Evolutionary conservation across 331 rosid genomes (phyloP).

Genomic region (Prunus yedoensis): DNA sequence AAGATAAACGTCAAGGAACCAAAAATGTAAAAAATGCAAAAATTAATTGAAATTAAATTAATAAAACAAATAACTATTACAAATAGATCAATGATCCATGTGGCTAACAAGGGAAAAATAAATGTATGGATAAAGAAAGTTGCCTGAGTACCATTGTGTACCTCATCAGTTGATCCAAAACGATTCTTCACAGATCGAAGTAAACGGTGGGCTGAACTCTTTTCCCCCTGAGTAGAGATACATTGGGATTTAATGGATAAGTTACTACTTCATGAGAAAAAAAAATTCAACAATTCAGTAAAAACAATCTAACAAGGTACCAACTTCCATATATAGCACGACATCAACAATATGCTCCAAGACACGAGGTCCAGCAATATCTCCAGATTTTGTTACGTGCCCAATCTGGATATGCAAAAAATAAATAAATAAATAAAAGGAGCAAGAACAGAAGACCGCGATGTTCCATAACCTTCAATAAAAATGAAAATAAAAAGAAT

Average conservation of each 20-base stretch:
- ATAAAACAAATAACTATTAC: not conserved
- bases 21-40: not conserved
- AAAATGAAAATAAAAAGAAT: not conserved
- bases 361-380: slow-evolving; percentile 90
- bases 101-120: not conserved
- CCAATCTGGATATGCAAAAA: slow-evolving; percentile 64
- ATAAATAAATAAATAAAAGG: not conserved
- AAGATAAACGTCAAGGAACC: not conserved
- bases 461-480: not conserved
- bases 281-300: slow-evolving; percentile 26
- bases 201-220: slow-evolving; percentile 71
- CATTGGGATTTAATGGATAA: slow-evolving; percentile 8
- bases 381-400: slow-evolving; percentile 91
- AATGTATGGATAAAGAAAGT: not conserved
- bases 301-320: slow-evolving; percentile 51
- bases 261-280: slow-evolving; percentile 8
- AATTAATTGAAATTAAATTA: not conserved
- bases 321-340: slow-evolving; percentile 89
- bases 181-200: slow-evolving; percentile 95
- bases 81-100: not conserved
- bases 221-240: slow-evolving; percentile 69
- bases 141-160: slow-evolving; percentile 24
- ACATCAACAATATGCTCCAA: slow-evolving; percentile 95
- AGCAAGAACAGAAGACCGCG: not conserved
- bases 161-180: slow-evolving; percentile 94